Base-by-base conservation (phyloP, 345 rosid genomes). In the Turritis glabra region DNA sequence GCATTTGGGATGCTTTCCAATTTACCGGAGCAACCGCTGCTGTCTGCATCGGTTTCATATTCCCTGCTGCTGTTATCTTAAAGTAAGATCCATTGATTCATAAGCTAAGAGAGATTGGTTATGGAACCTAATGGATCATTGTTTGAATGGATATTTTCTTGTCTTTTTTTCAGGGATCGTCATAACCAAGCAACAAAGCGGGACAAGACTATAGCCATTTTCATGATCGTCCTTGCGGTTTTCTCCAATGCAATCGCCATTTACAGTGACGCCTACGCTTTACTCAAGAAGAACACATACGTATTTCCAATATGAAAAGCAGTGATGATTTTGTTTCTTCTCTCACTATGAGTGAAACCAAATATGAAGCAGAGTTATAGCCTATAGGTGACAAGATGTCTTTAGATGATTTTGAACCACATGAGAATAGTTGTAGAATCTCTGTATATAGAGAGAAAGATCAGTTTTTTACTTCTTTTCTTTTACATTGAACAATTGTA, bases 1-100 rank as follows among this genome's bases (percentile, higher is more conserved):
- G 92, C 86, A 95, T 95, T 75, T 95, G 97, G 97, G 97, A 87
- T 75, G 99, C 93, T 71, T 95, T 95, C 80, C 97, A 95, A 65
- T 90, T 95, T 60, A 92, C 97, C 43, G 99, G 97, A 77, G 97
- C 99, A 56, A 95, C 97, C 1, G 88, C 96, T 69, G 92, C 93
- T 15, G 94, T 90, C 77, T 92, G 98, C 84, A 79, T 90, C 22
- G 98, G 94, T 59, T 95, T 92, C 91, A 92, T 95, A 38, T 95
- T 95, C 76, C 99, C 99, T 0, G 93, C 99, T 30, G 76, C 94
- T 57, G 75, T 95, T 62, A 80, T 96, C 58, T 92, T 95, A 10
- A 89, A 84, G 99, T 90, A 70, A 84, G 87, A 63, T 11, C 9
- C 27, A 27, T 37, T 74, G 41, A 7, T 41, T 61, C 46, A 22